Evolutionary conservation across 176 grass and related monocot species (phyloP).

Genomic region (Bolboschoenus planiculmis): DNA sequence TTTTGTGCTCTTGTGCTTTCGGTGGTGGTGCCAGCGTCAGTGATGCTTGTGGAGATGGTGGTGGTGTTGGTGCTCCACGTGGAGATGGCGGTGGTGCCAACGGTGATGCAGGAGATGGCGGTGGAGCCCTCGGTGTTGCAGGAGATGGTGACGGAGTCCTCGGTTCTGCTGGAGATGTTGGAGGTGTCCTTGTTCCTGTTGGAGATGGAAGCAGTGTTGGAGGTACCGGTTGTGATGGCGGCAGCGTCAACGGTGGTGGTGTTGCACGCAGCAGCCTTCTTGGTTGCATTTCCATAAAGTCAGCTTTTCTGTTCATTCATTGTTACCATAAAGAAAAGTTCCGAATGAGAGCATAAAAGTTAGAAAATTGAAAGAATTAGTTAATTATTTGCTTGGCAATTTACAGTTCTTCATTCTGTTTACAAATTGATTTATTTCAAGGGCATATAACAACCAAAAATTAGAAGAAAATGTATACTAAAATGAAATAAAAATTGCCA

Average conservation of each 20-base stretch:
- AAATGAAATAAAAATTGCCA: no score
- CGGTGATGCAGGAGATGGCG: neutral
- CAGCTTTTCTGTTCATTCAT: neutral
- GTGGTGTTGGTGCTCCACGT: neutral
- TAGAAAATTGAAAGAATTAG: neutral
- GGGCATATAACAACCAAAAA: neutral
- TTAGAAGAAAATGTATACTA: neutral
- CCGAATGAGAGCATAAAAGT: no score
- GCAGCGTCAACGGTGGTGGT: neutral
- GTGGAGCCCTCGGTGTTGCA: neutral
- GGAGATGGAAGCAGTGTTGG: neutral
- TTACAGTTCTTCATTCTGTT: neutral
- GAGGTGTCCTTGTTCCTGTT: neutral
- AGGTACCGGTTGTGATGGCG: neutral
- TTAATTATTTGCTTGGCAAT: neutral
- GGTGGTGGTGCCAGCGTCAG: neutral
- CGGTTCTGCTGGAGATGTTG: neutral
- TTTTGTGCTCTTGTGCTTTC: neutral
- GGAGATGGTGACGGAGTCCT: neutral
- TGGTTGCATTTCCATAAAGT: neutral
- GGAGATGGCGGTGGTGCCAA: neutral
- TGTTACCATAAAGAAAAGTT: neutral
- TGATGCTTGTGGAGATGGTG: neutral
- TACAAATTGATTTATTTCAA: neutral
- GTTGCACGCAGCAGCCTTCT: neutral